phyloP scores from a whole-genome alignment of 2,329 filamentous ascomycete genomes.

The Chaetothyriales sp. region DNA sequence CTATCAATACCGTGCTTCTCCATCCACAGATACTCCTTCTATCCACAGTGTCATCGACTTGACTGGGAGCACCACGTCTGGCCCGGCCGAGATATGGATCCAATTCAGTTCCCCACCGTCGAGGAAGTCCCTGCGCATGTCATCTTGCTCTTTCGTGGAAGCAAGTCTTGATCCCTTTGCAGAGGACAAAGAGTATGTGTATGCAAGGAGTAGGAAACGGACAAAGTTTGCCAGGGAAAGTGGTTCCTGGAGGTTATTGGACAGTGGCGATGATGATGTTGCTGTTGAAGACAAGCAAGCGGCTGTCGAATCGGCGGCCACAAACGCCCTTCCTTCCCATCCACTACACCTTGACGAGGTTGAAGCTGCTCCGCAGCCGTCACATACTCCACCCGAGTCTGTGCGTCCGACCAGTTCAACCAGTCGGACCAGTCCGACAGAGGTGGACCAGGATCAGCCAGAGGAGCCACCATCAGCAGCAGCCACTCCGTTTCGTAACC shows the following conservation, averaged over 20 bases:
- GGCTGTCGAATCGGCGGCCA: not conserved
- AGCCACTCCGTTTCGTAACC: not conserved
- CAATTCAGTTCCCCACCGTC: conserved; percentile 8
- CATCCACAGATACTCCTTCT: not conserved
- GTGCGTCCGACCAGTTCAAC: not conserved
- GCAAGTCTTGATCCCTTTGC: conserved; percentile 32
- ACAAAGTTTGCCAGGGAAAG: conserved; percentile 53
- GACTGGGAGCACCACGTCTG: not conserved
- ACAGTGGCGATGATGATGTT: conserved; percentile 22
- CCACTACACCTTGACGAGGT: not conserved
- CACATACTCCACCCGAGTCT: not conserved
- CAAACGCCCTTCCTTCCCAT: not conserved
- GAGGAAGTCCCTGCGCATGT: conserved; percentile 4
- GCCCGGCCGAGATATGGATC: conserved; percentile 1
- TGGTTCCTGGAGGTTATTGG: conserved; percentile 58
- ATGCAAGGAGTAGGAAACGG: conserved; percentile 50
- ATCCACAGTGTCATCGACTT: not conserved
- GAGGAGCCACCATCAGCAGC: not conserved
- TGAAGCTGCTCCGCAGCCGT: not conserved
- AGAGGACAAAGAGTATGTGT: conserved; percentile 49
- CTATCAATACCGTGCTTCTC: not conserved
- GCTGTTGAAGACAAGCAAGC: conserved; percentile 3
- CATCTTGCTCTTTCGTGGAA: conserved; percentile 8
- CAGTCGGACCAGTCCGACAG: not conserved
- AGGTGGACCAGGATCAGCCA: not conserved